Evolutionary conservation across 352 stramenopile species (phyloP).

Genomic region (Globisporangium abappressorium): DNA sequence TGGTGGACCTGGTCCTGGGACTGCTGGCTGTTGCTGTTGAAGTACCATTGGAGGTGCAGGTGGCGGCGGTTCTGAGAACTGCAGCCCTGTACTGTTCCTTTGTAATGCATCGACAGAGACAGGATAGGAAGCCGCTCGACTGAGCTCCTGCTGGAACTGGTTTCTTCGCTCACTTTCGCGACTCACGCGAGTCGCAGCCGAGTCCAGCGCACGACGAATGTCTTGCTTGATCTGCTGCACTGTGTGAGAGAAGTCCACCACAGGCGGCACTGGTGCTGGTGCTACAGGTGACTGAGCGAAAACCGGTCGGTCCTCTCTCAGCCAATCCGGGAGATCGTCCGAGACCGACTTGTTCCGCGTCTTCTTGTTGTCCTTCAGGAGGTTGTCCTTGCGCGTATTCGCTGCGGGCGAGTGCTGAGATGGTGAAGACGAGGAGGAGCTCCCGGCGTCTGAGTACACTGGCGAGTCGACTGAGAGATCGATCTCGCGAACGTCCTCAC

Average conservation of each 20-base stretch:
- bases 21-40: not conserved
- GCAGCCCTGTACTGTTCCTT: not conserved
- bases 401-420: not conserved
- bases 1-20: not conserved
- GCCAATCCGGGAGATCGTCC: slow-evolving; percentile 20
- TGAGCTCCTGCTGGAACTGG: slow-evolving; percentile 37
- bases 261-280: not conserved
- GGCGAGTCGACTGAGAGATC: slow-evolving; percentile 10
- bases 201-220: slow-evolving; percentile 54
- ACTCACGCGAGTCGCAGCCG: slow-evolving; percentile 37
- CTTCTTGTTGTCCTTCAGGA: not conserved
- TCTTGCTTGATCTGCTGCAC: slow-evolving; percentile 58
- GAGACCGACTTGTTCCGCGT: slow-evolving; percentile 5
- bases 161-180: slow-evolving; percentile 36
- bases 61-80: not conserved
- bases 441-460: slow-evolving; percentile 13
- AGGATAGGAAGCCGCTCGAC: slow-evolving; percentile 4
- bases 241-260: slow-evolving; percentile 20
- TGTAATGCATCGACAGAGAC: not conserved
- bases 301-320: slow-evolving; percentile 11
- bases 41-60: not conserved
- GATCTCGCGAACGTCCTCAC: slow-evolving; percentile 7
- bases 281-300: not conserved
- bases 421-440: slow-evolving; percentile 4
- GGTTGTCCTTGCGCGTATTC: not conserved